Evolutionary conservation across 345 rosid genomes (phyloP), one percentile per base, ranked within the genome.

Genomic region (Acer saccharum): DNA sequence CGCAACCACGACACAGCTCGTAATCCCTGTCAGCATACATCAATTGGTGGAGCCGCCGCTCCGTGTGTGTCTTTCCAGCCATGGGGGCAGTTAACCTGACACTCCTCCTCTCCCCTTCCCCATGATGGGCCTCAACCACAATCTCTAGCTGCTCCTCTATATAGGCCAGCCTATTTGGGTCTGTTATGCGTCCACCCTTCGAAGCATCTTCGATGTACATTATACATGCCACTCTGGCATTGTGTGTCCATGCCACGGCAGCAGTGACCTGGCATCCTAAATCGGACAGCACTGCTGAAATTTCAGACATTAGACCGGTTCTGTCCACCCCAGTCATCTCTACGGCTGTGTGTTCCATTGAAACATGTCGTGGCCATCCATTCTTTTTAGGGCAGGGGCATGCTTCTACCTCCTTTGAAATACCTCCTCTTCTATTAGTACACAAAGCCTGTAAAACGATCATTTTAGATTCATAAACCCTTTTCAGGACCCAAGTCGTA

Each of bases 201-300:
- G 75, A 74, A 62, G 88, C 89, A 21, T 93, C 95, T 80, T 92
- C 94, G 21, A 95, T 61, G 78, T 93, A 88, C 76, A 91, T 80
- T 65, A 95, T 88, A 77, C 89, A 87, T 1, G 98, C 97, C 1
- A 89, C 85, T 68, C 92, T 89, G 27, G 67, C 62, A 35, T 91
- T 89, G 89, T 95, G 97, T 58, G 98, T 91, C 99, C 99, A 95
- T 0, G 89, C 95, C 66, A 87, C 91, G 0, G 88, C 91, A 0
- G 89, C 91, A 0, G 93, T 82, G 76, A 95, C 86, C 72, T 90
- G 89, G 87, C 98, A 94, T 18, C 85, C 86, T 80, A 93, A 76
- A 78, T 89, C 86, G 9, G 79, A 78, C 6, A 95, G 86, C 69
- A 84, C 92, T 10, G 97, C 97, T 0, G 90, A 81, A 71, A 95